These are phyloP conservation scores for Phialocephala subalpina DNA, from an alignment of 2,329 filamentous ascomycete species.

Conservation along the genomic window DNA sequence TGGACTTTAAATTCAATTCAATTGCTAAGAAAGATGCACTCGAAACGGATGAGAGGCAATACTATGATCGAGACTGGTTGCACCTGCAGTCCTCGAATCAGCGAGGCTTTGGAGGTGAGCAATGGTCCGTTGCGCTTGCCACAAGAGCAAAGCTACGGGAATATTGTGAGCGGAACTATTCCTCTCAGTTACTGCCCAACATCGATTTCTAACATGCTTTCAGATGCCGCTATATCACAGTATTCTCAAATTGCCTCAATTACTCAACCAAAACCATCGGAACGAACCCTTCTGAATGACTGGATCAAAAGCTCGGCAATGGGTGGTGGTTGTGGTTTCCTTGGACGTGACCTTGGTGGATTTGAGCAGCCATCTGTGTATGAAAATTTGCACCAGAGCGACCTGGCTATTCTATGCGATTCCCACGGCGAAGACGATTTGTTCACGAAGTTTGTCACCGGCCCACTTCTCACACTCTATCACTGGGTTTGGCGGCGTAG, in stretches of 20 bases:
- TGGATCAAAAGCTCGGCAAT: slow-evolving; percentile 23
- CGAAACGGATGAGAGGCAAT: slow-evolving; percentile 23
- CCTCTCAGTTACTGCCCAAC: background rate
- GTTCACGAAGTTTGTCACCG: slow-evolving; percentile 25
- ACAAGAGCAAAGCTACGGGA: slow-evolving; percentile 26
- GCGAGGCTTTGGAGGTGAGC: slow-evolving; percentile 23
- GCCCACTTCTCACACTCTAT: slow-evolving; percentile 14
- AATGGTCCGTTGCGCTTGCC: slow-evolving; percentile 23
- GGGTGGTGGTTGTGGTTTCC: slow-evolving; percentile 28
- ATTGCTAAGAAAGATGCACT: slow-evolving; percentile 21
- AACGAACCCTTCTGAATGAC: slow-evolving; percentile 22
- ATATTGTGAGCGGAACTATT: slow-evolving; percentile 20
- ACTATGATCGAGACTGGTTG: slow-evolving; percentile 26
- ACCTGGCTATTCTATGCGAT: slow-evolving; percentile 26
- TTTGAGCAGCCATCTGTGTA: slow-evolving; percentile 26
- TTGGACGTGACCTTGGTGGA: slow-evolving; percentile 27
- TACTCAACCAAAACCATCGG: slow-evolving; percentile 19
- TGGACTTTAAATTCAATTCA: slow-evolving; percentile 20
- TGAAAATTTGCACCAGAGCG: slow-evolving; percentile 14
- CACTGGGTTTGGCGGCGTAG: slow-evolving; percentile 12
- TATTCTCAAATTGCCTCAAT: slow-evolving; percentile 17
- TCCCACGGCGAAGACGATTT: slow-evolving; percentile 28
- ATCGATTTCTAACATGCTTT: background rate
- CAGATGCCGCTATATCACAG: slow-evolving; percentile 25
- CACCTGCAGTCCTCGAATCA: slow-evolving; percentile 17